Conservation (phyloP, 2,329 filamentous ascomycete species). For the Trichoderma afroharzianum region DNA sequence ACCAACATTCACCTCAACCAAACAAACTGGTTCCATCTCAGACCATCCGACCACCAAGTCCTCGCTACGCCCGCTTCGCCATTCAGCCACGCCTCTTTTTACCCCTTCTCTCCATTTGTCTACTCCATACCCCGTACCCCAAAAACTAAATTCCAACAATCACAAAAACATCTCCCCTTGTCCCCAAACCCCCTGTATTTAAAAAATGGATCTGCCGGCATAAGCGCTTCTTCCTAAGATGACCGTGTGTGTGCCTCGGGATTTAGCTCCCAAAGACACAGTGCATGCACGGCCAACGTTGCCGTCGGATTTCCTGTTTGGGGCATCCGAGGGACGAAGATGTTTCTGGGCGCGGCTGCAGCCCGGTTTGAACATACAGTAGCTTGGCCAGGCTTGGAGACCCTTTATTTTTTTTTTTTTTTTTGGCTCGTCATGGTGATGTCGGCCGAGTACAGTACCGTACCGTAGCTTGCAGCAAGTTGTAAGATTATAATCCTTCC, state of each 20-base stretch:
- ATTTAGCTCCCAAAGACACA: not conserved
- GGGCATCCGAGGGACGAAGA: not conserved
- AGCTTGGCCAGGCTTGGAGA: not conserved
- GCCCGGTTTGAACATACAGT: not conserved
- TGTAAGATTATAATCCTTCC: not conserved
- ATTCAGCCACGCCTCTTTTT: not conserved
- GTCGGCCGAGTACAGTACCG: not conserved
- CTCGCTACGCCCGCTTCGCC: not conserved
- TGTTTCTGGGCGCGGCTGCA: not conserved
- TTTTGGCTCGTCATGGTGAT: not conserved
- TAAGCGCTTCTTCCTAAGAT: not conserved
- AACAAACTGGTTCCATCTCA: not conserved
- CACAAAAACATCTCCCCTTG: not conserved
- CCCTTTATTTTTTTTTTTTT: too few species aligned
- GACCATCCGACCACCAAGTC: not conserved
- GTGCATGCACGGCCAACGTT: not conserved
- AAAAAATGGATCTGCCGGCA: slow-evolving; percentile 16
- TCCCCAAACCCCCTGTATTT: not conserved
- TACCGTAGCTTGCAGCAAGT: not conserved
- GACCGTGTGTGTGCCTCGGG: not conserved
- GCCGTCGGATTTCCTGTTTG: not conserved
- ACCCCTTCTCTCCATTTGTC: not conserved
- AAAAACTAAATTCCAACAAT: not conserved
- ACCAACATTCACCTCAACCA: not conserved
- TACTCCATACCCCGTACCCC: not conserved